These are phyloP conservation scores for Tuber microsphaerosporum DNA, from an alignment of 495 filamentous ascomycete species.

Conservation along the genomic window DNA sequence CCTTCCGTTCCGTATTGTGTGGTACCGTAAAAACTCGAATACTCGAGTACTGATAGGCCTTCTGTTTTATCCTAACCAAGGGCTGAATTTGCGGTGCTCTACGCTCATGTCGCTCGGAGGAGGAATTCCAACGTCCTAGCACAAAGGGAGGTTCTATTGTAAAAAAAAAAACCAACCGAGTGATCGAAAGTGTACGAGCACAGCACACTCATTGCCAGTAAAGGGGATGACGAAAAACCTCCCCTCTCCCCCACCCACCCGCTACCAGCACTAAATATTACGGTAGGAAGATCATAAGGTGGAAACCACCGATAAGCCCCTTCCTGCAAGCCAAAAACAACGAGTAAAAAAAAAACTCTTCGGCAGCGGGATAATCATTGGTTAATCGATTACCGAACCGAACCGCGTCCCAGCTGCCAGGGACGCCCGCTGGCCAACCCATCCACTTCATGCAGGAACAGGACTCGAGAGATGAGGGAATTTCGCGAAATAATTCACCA, in stretches of 20 bases:
- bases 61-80: background rate
- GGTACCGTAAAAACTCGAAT: background rate
- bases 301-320: background rate
- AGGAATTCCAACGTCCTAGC: background rate
- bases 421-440: background rate
- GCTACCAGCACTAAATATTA: background rate
- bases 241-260: background rate
- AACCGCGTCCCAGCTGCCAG: background rate
- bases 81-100: background rate
- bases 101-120: background rate
- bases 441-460: background rate
- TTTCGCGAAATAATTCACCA: slow-evolving; percentile 16
- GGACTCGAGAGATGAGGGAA: slow-evolving; percentile 18
- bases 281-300: background rate
- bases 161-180: background rate
- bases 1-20: background rate
- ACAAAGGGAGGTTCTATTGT: background rate
- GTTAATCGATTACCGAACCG: background rate
- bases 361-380: background rate
- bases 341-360: background rate
- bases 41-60: background rate
- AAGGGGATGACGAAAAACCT: background rate
- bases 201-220: background rate
- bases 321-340: background rate
- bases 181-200: background rate